A percentile compares a stretch with the other conserved stretches of the same genome.
These are phyloP conservation scores for Phoenix roebelenii DNA, from an alignment of 176 grass and related monocot species.

Conservation along the genomic window DNA sequence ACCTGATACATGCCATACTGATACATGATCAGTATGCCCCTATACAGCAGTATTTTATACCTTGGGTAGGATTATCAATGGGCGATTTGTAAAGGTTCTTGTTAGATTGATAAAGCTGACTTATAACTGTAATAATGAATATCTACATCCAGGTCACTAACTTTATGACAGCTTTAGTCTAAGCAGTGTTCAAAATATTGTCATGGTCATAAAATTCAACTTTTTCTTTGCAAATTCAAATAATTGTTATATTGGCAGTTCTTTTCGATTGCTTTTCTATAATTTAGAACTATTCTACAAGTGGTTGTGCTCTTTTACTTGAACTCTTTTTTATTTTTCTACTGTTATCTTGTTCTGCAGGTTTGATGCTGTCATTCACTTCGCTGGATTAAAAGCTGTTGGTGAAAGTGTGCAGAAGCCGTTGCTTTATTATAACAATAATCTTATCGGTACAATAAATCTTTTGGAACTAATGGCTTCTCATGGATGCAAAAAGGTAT, in stretches of 20 bases:
- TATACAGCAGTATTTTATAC: too few species aligned
- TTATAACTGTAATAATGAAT: too few species aligned
- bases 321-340: constrained; percentile 4
- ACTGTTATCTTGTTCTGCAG: constrained; percentile 23
- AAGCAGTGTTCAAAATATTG: too few species aligned
- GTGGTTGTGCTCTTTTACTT: constrained; percentile 8
- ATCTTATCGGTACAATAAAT: constrained; percentile 70
- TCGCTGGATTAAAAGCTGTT: constrained; percentile 90
- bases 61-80: too few species aligned
- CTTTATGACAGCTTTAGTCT: too few species aligned
- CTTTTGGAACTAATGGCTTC: constrained; percentile 95
- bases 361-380: constrained; percentile 96
- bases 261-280: not conserved
- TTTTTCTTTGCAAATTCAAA: not conserved
- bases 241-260: not conserved
- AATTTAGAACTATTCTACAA: not conserved
- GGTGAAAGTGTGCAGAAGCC: constrained; percentile 93
- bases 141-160: too few species aligned
- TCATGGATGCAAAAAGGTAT: constrained; percentile 93
- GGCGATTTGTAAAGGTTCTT: too few species aligned
- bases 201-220: too few species aligned
- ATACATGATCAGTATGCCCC: too few species aligned
- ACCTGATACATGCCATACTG: too few species aligned
- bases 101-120: too few species aligned
- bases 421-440: constrained; percentile 89